phyloP scores from a whole-genome alignment of 345 rosid genomes.

The Brassica juncea region DNA sequence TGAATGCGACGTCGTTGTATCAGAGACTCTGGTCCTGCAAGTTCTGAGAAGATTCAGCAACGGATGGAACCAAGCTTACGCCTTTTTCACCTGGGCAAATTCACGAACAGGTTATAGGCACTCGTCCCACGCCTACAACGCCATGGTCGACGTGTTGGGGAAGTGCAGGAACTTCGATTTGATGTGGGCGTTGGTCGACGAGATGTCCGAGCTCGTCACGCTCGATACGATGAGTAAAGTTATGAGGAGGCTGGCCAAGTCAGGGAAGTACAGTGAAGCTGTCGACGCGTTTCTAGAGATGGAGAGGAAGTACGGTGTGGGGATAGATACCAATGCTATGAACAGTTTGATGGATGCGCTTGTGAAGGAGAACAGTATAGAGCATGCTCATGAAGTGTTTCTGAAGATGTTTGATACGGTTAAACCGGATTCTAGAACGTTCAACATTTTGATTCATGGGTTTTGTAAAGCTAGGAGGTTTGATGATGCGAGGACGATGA shows the following conservation, averaged over 20 bases:
- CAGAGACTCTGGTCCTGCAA: conserved; percentile 51
- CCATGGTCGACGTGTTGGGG: conserved; percentile 39
- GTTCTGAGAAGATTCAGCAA: conserved; percentile 63
- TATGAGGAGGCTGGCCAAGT: conserved; percentile 70
- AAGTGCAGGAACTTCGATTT: conserved; percentile 17
- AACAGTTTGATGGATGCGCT: conserved; percentile 73
- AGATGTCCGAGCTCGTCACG: conserved; percentile 62
- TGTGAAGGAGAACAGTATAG: conserved; percentile 68
- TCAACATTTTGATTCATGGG: conserved; percentile 75
- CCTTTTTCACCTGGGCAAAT: conserved; percentile 82
- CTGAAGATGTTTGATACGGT: conserved; percentile 40
- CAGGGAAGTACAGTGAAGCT: conserved; percentile 57
- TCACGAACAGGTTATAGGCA: conserved; percentile 55
- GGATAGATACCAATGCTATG: conserved; percentile 48
- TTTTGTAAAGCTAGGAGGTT: conserved; percentile 69
- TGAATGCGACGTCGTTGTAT: conserved; percentile 41
- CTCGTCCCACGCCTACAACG: background rate
- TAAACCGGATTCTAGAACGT: conserved; percentile 42
- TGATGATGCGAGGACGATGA: conserved; percentile 57
- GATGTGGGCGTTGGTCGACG: conserved; percentile 65
- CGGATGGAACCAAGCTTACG: conserved; percentile 63
- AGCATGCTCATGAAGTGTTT: conserved; percentile 56
- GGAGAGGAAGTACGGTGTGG: conserved; percentile 55
- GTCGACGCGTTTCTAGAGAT: conserved; percentile 56
- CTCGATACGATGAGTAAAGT: conserved; percentile 32